These are phyloP conservation scores for Cyberlindnera petersonii DNA, from an alignment of 805 yeast genomes.

Conservation along the genomic window DNA sequence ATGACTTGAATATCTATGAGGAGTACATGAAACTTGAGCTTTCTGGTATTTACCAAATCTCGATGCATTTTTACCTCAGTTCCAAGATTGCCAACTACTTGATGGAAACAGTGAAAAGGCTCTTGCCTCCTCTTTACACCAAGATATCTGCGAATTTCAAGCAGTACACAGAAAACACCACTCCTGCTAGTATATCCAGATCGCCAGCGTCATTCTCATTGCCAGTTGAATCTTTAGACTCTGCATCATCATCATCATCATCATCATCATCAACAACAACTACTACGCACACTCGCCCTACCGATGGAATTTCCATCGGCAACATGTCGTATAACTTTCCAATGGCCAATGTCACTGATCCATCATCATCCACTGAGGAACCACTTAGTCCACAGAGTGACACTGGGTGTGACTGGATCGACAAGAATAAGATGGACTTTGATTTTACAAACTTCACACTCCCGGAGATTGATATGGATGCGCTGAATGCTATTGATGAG, in stretches of 20 bases:
- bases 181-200: slow-evolving; percentile 3
- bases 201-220: slow-evolving; percentile 10
- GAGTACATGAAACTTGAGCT: slow-evolving; percentile 48
- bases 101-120: slow-evolving; percentile 40
- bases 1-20: slow-evolving; percentile 41
- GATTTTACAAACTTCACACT: slow-evolving; percentile 28
- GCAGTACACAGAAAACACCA: slow-evolving; percentile 11
- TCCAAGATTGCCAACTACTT: slow-evolving; percentile 44
- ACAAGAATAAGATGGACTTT: slow-evolving; percentile 40
- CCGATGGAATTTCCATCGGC: slow-evolving; percentile 5
- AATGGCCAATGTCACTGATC: background rate
- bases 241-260: background rate
- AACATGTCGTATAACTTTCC: slow-evolving; percentile 18
- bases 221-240: background rate
- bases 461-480: slow-evolving; percentile 25
- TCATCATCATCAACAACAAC: background rate
- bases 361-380: background rate
- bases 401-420: slow-evolving; percentile 59
- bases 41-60: slow-evolving; percentile 45
- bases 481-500: slow-evolving; percentile 26
- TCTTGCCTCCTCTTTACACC: slow-evolving; percentile 39
- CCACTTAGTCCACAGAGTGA: slow-evolving; percentile 29
- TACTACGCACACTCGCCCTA: too few species aligned
- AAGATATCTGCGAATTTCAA: slow-evolving; percentile 34
- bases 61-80: slow-evolving; percentile 49